Percentiles rank a stretch among this genome's conserved stretches.
phyloP scores from a whole-genome alignment of 371 early-diverging fungal species.

The Circinella umbellata region DNA sequence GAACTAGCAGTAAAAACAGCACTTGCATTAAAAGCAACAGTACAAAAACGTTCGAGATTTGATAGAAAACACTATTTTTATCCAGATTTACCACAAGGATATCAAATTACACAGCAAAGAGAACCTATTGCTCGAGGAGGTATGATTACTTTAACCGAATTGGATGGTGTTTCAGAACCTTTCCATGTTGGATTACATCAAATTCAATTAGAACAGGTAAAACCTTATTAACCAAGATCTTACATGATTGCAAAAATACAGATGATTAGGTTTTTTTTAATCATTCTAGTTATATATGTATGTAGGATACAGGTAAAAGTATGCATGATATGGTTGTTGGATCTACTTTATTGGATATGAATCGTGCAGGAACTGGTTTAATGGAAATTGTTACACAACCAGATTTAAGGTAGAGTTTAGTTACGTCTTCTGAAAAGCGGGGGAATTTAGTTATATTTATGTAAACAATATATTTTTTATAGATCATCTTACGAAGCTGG shows the following conservation, averaged over 20 bases:
- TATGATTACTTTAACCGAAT: constrained; percentile 44
- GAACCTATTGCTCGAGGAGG: constrained; percentile 78
- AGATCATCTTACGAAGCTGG: constrained; percentile 79
- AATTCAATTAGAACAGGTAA: constrained; percentile 85
- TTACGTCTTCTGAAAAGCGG: too few relatives aligned
- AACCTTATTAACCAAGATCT: too few relatives aligned
- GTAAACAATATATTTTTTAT: neutral
- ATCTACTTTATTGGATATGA: constrained; percentile 77
- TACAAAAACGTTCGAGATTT: constrained; percentile 74
- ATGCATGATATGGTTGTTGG: constrained; percentile 68
- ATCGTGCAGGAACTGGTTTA: constrained; percentile 86
- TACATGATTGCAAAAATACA: neutral
- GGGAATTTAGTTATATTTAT: neutral
- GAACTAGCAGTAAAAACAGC: constrained; percentile 76
- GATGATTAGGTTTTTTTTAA: too few relatives aligned
- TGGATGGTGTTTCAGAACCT: constrained; percentile 59
- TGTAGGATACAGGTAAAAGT: constrained; percentile 84
- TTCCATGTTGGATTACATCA: constrained; percentile 77
- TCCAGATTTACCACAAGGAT: constrained; percentile 90
- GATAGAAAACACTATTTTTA: constrained; percentile 97
- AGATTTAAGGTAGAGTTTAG: constrained; percentile 61
- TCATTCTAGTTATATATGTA: neutral
- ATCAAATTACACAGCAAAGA: constrained; percentile 92
- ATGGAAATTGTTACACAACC: constrained; percentile 93
- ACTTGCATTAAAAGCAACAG: constrained; percentile 68